These are phyloP conservation scores for Irpex sp. DNA, from an alignment of 1,284 basidiomycete genomes.

Conservation along the genomic window DNA sequence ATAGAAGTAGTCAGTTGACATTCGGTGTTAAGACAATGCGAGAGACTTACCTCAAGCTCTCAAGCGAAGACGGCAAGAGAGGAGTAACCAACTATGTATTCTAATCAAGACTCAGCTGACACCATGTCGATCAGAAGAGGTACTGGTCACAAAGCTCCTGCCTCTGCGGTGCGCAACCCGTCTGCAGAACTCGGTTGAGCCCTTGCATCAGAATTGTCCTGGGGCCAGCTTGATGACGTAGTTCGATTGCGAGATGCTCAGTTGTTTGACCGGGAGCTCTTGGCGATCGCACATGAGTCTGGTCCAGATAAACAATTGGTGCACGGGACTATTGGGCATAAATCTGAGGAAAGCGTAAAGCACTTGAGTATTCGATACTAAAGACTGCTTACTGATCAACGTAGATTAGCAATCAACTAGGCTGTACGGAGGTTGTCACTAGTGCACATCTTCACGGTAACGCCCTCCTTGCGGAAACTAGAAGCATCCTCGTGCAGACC, in stretches of 20 bases:
- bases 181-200: too few relatives aligned
- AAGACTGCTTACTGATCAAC: constrained; percentile 58
- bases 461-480: constrained; percentile 85
- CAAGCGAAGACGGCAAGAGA: too few relatives aligned
- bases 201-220: constrained; percentile 56
- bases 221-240: constrained; percentile 70
- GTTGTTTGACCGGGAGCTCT: constrained; percentile 60
- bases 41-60: too few relatives aligned
- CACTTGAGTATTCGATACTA: background rate
- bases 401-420: constrained; percentile 89
- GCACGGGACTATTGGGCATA: constrained; percentile 81
- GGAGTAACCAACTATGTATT: too few relatives aligned
- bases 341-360: constrained; percentile 57
- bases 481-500: constrained; percentile 91
- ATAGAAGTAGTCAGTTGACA: too few relatives aligned
- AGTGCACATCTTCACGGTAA: constrained; percentile 97
- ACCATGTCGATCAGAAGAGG: too few relatives aligned
- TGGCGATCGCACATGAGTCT: constrained; percentile 69
- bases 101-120: too few relatives aligned
- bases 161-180: too few relatives aligned
- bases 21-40: too few relatives aligned
- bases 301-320: constrained; percentile 63
- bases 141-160: too few relatives aligned
- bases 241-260: constrained; percentile 64
- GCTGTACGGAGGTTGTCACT: constrained; percentile 96